Evolutionary conservation across 495 filamentous ascomycete genomes (phyloP), one percentile per base, ranked within the genome.

Genomic region (Xylaria intraflava): DNA sequence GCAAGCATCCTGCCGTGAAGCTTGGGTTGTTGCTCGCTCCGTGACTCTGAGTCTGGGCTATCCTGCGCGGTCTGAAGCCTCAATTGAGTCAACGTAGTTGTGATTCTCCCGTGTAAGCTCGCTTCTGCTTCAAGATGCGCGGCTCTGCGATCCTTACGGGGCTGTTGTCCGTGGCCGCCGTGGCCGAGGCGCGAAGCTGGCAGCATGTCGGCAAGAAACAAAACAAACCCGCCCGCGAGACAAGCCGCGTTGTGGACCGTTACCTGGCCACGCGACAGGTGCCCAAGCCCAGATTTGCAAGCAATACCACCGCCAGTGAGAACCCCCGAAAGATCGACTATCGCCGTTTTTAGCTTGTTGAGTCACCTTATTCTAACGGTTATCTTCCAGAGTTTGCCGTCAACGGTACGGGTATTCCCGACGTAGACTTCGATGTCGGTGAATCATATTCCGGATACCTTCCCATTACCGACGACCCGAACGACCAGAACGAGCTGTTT

Each of bases 401-500:
- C 53, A 80, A 90, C 58, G 86, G 86, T 22, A 78, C 77, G 1
- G 73, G 72, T 4, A 80, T 90, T 49, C 88, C 87, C 0, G 82
- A 89, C 23, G 84, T 90, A 7, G 70, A 83, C 56, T 92, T 89
- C 57, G 83, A 92, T 56, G 82, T 88, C 59, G 88, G 88, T 46
- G 88, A 92, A 65, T 85, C 82, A 0, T 92, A 90, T 62, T 77
- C 88, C 7, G 88, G 88, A 20, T 78, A 86, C n/a, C 65, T 92
- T 6, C 78, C 87, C n/a, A 88, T 89, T 53, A 66, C 72, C 6
- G 59, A 64, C 26, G 61, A 69, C 35, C 57, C 60, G 2, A 72
- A 82, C 39, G 79, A 83, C 61, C 77, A 72, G 0, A 77, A 79
- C 45, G 65, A 79, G 61, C 70, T 90, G 3, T 89, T 79, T 62